Base-by-base conservation (phyloP, 306 rosid species). In the Bauhinia variegata region DNA sequence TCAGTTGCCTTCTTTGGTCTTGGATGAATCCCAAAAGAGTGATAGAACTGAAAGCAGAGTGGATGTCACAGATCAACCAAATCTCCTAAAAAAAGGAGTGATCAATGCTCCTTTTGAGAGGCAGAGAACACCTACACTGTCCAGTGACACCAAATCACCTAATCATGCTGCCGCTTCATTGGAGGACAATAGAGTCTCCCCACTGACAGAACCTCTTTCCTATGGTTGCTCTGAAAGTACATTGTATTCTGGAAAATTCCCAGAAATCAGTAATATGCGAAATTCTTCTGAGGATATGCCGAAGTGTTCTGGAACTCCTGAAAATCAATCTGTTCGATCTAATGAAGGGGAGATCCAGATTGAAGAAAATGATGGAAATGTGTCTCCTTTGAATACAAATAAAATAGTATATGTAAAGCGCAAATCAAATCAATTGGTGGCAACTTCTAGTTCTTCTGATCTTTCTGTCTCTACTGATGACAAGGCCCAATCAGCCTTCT, bases 371-470 rank as follows among this genome's bases (percentile, higher is more conserved):
- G 79, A 78, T 64, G 82, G 70, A 23, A 73, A 74, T 68, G 41
- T 49, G 78, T 72, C 60, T 16, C 75, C 85, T 73, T 68, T 71
- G 60, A 80, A 78, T 68, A 60, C 75, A 57, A 82, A 85, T 82
- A 77, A 59, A 78, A 82, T 90, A 37, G 86, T 82, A 8, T 88
- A 89, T 76, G 82, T 83, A 73, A 93, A 90, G 82, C 87, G 82
- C 68, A 88, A 88, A 78, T 84, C 89, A 76, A 90, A 90, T 83
- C 97, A 86, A 63, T 71, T 93, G 90, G 91, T 93, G 70, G 96
- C 97, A 54, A 68, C 90, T 55, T 81, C 97, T 41, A 84, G 72
- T 79, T 75, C 90, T 52, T 41, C 63, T 78, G 89, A 81, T 73
- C 70, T 62, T 43, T 70, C 83, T 51, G 70, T 60, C 23, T 58